Evolutionary conservation across 2,329 filamentous ascomycete species (phyloP).

Genomic region (Sarocladiaceae sp.): DNA sequence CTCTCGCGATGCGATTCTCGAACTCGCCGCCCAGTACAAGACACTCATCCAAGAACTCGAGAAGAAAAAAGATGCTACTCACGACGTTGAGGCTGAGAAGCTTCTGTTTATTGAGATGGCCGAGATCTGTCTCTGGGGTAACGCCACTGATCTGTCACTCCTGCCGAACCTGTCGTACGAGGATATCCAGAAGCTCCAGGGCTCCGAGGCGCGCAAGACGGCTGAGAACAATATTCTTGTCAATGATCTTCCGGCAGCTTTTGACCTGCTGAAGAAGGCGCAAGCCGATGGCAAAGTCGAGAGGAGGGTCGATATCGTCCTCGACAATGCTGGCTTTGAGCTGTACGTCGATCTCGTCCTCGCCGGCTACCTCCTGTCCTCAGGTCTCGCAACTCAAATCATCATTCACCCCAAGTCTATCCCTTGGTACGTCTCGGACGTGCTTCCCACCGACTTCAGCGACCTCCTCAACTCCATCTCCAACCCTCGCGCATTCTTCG

Average conservation of each 20-base stretch:
- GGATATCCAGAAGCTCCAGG: conserved; percentile 95
- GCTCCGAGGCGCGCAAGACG: conserved; percentile 76
- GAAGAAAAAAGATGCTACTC: conserved; percentile 43
- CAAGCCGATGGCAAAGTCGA: conserved; percentile 60
- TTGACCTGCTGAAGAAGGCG: conserved; percentile 62
- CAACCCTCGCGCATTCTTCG: conserved; percentile 74
- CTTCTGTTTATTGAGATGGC: conserved; percentile 88
- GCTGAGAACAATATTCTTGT: conserved; percentile 88
- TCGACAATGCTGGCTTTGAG: conserved; percentile 97
- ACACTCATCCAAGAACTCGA: conserved; percentile 66
- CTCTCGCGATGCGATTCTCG: conserved; percentile 79
- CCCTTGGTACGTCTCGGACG: conserved; percentile 98
- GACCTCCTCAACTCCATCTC: conserved; percentile 79
- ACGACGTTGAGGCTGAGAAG: conserved; percentile 65
- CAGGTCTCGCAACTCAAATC: conserved; percentile 79
- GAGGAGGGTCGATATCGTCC: conserved; percentile 84
- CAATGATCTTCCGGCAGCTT: conserved; percentile 76
- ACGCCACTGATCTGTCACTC: conserved; percentile 90
- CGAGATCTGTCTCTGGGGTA: conserved; percentile 96
- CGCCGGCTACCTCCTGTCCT: conserved; percentile 81
- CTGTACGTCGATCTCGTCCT: conserved; percentile 92
- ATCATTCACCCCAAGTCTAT: conserved; percentile 92
- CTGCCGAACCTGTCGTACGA: conserved; percentile 88
- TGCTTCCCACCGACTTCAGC: conserved; percentile 79
- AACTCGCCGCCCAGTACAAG: conserved; percentile 75